phyloP scores from a whole-genome alignment of 2,329 filamentous ascomycete species.

The Exophiala alcalophila region DNA sequence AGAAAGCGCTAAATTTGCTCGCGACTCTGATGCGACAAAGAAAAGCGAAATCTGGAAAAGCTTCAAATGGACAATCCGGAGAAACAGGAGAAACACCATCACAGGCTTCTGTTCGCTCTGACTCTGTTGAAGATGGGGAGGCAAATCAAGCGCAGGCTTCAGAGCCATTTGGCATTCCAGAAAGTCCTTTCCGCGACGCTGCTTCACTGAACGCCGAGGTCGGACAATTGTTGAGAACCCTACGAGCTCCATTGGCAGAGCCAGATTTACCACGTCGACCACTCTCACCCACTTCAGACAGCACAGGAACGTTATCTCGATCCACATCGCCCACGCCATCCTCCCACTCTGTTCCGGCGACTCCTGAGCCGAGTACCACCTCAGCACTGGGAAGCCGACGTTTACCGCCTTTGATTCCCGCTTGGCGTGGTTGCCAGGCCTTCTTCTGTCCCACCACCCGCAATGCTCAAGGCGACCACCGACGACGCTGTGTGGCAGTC shows the following conservation, averaged over 20 bases:
- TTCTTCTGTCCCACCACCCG: constrained; percentile 48
- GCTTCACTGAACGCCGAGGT: constrained; percentile 8
- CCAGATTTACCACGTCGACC: constrained; percentile 27
- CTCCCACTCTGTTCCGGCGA: constrained; percentile 41
- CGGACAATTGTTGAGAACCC: constrained; percentile 6
- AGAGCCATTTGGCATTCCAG: background rate
- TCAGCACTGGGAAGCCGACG: constrained; percentile 27
- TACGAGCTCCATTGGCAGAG: constrained; percentile 22
- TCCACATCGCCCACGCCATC: constrained; percentile 39
- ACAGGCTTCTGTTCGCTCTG: no score
- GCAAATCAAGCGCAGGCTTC: no score
- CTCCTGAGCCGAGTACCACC: constrained; percentile 40
- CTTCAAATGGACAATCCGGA: background rate
- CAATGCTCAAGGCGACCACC: constrained; percentile 42
- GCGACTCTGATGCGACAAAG: constrained; percentile 27
- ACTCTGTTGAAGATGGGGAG: no score
- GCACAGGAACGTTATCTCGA: constrained; percentile 39
- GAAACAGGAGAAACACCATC: no score
- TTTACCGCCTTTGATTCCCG: constrained; percentile 30
- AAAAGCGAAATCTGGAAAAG: constrained; percentile 27
- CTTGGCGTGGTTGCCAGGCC: constrained; percentile 49
- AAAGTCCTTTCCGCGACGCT: constrained; percentile 9
- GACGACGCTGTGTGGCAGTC: constrained; percentile 43
- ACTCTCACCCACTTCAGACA: constrained; percentile 31
- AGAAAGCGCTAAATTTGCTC: constrained; percentile 25